Evolutionary conservation across 371 early-diverging fungal species (phyloP).

Genomic region (Phascolomyces articulosus): DNA sequence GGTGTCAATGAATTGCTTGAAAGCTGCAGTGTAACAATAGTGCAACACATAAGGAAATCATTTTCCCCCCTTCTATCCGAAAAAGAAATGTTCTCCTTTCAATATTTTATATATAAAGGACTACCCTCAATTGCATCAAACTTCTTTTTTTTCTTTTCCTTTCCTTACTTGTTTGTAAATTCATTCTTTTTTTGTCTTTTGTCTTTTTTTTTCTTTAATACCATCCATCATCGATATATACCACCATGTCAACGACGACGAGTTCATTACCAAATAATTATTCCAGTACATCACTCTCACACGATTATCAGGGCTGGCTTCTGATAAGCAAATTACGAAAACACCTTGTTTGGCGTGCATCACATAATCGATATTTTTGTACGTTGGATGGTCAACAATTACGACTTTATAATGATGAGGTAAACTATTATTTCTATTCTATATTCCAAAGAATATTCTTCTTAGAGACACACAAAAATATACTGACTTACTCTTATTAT

Average conservation of each 20-base stretch:
- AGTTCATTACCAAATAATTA: slow-evolving; percentile 1
- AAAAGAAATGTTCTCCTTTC: no score
- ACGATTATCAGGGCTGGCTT: slow-evolving; percentile 12
- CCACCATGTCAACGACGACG: not conserved
- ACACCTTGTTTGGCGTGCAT: slow-evolving; percentile 5
- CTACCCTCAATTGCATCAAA: not conserved
- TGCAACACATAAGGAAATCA: not conserved
- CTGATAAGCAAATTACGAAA: slow-evolving; percentile 10
- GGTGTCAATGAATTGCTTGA: not conserved
- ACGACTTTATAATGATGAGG: slow-evolving; percentile 19
- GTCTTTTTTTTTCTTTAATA: no score
- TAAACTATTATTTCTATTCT: no score
- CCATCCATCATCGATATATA: no score
- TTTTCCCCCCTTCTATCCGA: no score
- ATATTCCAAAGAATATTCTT: no score
- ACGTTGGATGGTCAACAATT: slow-evolving; percentile 20
- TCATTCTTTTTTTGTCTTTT: no score
- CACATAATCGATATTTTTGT: slow-evolving; percentile 16
- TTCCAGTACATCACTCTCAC: slow-evolving; percentile 7
- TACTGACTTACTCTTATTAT: not conserved
- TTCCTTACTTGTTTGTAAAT: no score
- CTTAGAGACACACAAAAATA: no score
- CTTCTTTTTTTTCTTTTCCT: not conserved
- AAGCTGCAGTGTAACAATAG: slow-evolving; percentile 11
- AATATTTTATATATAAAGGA: no score